phyloP scores from a whole-genome alignment of 805 yeast species.

The Metschnikowia arizonensis region DNA sequence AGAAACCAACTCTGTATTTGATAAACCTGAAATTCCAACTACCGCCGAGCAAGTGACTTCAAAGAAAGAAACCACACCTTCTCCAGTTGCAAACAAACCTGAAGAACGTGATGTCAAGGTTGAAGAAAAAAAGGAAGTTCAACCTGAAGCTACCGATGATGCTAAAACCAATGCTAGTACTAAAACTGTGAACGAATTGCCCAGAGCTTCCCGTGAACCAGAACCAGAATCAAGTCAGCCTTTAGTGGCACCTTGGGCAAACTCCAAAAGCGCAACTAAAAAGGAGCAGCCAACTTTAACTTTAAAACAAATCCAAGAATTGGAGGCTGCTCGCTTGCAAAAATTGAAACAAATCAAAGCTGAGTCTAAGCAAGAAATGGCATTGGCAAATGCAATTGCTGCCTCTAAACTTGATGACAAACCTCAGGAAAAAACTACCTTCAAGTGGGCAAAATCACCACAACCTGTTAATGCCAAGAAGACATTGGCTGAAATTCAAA shows the following conservation, averaged over 20 bases:
- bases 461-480: conserved; percentile 35
- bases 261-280: conserved; percentile 11
- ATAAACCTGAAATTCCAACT: neutral
- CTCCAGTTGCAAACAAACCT: neutral
- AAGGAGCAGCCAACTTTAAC: conserved; percentile 37
- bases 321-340: conserved; percentile 43
- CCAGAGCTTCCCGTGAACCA: neutral
- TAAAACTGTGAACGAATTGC: neutral
- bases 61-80: neutral
- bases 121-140: neutral
- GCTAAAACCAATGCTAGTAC: neutral
- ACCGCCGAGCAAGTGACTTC: neutral
- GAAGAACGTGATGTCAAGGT: neutral
- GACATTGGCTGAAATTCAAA: conserved; percentile 59
- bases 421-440: conserved; percentile 24
- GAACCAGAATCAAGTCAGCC: conserved; percentile 3
- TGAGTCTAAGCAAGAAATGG: conserved; percentile 28
- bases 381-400: conserved; percentile 18
- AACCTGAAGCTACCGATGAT: neutral
- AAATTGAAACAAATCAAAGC: conserved; percentile 37
- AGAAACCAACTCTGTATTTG: neutral
- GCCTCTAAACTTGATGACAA: conserved; percentile 25
- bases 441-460: conserved; percentile 40
- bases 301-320: conserved; percentile 48
- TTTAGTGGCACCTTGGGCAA: conserved; percentile 56